Conservation (phyloP, 371 early-diverging fungal species). For the Lichtheimia ornata region DNA sequence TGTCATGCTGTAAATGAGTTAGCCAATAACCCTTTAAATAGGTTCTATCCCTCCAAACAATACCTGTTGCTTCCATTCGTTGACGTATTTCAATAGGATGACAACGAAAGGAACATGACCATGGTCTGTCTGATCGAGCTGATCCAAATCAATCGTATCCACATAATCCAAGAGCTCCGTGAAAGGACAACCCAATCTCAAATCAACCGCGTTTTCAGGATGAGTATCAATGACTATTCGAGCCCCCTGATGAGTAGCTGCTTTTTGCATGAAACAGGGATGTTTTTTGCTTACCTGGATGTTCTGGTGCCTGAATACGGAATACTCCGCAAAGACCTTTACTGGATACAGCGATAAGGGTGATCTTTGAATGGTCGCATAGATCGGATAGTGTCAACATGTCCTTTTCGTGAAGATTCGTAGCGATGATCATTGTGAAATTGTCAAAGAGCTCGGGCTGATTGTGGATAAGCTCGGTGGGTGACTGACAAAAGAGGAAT, state of each 20-base stretch:
- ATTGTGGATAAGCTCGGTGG: slow-evolving; percentile 45
- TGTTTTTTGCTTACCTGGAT: slow-evolving; percentile 56
- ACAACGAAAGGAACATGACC: slow-evolving; percentile 86
- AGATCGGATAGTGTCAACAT: slow-evolving; percentile 57
- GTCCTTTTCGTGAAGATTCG: slow-evolving; percentile 59
- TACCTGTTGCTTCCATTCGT: slow-evolving; percentile 62
- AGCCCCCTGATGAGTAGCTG: too few relatives aligned
- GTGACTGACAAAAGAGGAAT: slow-evolving; percentile 18
- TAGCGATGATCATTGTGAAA: slow-evolving; percentile 76
- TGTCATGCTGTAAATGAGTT: slow-evolving; percentile 34
- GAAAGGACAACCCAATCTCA: slow-evolving; percentile 85
- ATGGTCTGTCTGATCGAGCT: slow-evolving; percentile 69
- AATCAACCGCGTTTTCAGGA: slow-evolving; percentile 75
- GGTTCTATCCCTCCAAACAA: not conserved
- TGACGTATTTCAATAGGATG: slow-evolving; percentile 73
- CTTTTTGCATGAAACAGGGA: not conserved
- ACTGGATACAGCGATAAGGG: slow-evolving; percentile 68
- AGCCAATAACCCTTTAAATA: not conserved
- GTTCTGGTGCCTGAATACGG: slow-evolving; percentile 74
- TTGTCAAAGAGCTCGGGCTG: slow-evolving; percentile 64
- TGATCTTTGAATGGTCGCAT: slow-evolving; percentile 61
- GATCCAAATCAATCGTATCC: slow-evolving; percentile 63
- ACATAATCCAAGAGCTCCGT: slow-evolving; percentile 64
- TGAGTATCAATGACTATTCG: slow-evolving; percentile 86
- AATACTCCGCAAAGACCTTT: slow-evolving; percentile 78